Percentiles rank a stretch among this genome's conserved stretches.
These are phyloP conservation scores for Coemansia asiatica DNA, from an alignment of 192 early-diverging fungal species.

Conservation along the genomic window DNA sequence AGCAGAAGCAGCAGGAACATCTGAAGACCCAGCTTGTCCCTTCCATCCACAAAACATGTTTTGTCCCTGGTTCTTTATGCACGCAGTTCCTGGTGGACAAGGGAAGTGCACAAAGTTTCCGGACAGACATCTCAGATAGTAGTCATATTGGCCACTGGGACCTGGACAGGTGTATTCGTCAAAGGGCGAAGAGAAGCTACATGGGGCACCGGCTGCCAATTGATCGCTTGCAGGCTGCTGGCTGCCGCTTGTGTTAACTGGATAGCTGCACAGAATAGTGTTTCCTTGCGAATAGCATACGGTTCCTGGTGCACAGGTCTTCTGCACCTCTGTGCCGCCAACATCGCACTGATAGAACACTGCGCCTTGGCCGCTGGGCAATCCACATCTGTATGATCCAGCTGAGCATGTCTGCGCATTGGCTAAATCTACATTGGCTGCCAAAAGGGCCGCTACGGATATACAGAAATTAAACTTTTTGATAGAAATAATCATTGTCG, in stretches of 20 bases:
- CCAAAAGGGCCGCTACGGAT: neutral
- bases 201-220: constrained; percentile 27
- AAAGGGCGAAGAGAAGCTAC: constrained; percentile 27
- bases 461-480: neutral
- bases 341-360: constrained; percentile 40
- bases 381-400: constrained; percentile 39
- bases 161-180: constrained; percentile 54
- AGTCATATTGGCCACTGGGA: constrained; percentile 28
- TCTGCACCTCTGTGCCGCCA: constrained; percentile 30
- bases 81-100: constrained; percentile 46
- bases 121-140: constrained; percentile 43
- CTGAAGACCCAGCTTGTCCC: neutral
- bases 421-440: neutral
- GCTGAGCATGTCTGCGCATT: constrained; percentile 24
- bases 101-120: constrained; percentile 42
- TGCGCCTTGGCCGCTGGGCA: constrained; percentile 31
- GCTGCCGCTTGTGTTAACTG: constrained; percentile 21
- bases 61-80: constrained; percentile 39
- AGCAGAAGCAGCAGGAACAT: neutral
- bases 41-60: constrained; percentile 41
- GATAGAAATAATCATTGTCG: neutral
- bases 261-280: constrained; percentile 43
- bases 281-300: constrained; percentile 45
- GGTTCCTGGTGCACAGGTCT: constrained; percentile 45
- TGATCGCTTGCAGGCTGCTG: constrained; percentile 20